Base-by-base conservation (phyloP, 345 rosid genomes). In the Eucalyptus camaldulensis region DNA sequence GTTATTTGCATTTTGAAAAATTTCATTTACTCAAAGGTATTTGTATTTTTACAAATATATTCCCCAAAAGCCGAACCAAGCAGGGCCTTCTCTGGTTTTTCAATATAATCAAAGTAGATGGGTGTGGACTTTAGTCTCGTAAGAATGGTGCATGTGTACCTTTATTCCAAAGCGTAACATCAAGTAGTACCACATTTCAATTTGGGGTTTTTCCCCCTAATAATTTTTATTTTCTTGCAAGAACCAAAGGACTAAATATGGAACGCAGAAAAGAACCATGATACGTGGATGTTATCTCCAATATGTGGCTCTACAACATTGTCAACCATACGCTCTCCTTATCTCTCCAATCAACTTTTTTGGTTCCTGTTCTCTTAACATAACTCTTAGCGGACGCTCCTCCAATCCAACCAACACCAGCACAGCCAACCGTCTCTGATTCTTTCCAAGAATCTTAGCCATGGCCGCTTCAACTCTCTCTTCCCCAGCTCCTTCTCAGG, bases 401-500 rank as follows among this genome's bases (percentile, higher is more conserved):
- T 76, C 47, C 16, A 76, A 76, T 40, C 29, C 85, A 24, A 40
- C 85, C 56, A 45, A 49, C 86, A 47, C 83, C 47, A 6, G 54
- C 56, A 45, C 86, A 1, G 25, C 67, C 40, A 43, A 13, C 86
- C 12, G 43, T 51, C 51, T 37, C 25, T 56, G 53, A 80, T 80
- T 80, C 58, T 19, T 8, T 37, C 88, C 19, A 31, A 49, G 65
- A 31, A 40, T 22, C 90, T 89, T 90, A 80, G 80, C 93, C 88
- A 96, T 97, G 99, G 96, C 99, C 91, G 92, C 97, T 91, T 93
- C 98, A 6, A 92, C 96, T 86, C 90, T 94, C 83, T 96, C 97
- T 25, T 95, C 97, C 19, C 94, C 95, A 86, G 90, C 97, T 87
- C 90, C 92, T 53, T 95, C 96, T 43, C 97, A 96, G 99, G 98